phyloP scores from a whole-genome alignment of 2,329 filamentous ascomycete species.

The Alternaria gansuensis region DNA sequence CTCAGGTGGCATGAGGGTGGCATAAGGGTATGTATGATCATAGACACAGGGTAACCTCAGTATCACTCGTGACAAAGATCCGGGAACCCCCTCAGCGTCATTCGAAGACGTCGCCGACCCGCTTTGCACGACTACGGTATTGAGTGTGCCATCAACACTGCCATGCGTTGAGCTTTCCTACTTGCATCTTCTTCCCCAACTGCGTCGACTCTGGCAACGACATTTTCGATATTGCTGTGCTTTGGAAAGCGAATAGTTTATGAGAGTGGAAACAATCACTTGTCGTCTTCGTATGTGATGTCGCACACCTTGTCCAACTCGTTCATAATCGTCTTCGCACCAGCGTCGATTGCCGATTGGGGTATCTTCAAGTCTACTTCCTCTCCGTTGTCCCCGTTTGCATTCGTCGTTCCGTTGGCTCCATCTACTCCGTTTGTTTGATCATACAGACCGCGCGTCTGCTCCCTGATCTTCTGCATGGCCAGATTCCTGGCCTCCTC shows the following conservation, averaged over 20 bases:
- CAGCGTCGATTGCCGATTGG: conserved; percentile 59
- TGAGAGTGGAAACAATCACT: conserved; percentile 16
- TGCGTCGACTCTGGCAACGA: neutral
- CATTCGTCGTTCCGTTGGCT: conserved; percentile 22
- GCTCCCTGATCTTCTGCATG: conserved; percentile 51
- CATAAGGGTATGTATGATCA: neutral
- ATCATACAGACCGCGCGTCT: conserved; percentile 26
- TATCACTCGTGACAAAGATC: neutral
- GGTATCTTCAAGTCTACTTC: conserved; percentile 58
- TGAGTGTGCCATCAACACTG: neutral
- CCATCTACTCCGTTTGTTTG: conserved; percentile 42
- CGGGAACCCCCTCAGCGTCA: no score
- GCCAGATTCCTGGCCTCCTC: conserved; percentile 65
- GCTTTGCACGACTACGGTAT: neutral
- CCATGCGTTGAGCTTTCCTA: neutral
- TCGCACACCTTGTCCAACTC: conserved; percentile 62
- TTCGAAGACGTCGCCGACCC: neutral
- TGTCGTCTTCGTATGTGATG: conserved; percentile 37
- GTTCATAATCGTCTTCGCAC: conserved; percentile 61
- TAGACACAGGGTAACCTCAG: neutral
- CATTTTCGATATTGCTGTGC: neutral
- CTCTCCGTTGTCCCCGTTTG: conserved; percentile 48
- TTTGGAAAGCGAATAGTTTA: neutral
- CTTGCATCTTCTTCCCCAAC: neutral
- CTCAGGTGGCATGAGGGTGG: neutral